Base-by-base conservation (phyloP, 257 asterid genomes). In the Solanum bukasovii region DNA sequence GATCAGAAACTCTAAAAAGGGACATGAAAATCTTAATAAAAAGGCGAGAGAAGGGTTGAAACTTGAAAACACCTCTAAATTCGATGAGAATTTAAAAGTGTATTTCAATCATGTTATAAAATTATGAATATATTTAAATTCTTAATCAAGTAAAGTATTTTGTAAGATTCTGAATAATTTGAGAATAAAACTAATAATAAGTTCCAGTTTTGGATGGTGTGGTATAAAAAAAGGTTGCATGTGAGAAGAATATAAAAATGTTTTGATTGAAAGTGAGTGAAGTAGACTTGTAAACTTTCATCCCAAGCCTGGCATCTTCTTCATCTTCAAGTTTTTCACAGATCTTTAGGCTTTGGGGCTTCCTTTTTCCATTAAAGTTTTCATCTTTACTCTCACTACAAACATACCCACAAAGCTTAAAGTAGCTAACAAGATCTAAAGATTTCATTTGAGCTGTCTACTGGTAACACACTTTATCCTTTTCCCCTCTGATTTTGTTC, bases 311-410 rank as follows among this genome's bases (percentile, higher is more conserved):
- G 23, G 85, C 85, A 46, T 81, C 85, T 25, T 42, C 16, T 86
- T 79, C 40, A 67, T 72, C 11, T 75, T 68, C 83, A 42, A 56
- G n/a, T 59, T 52, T 59, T 59, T 86, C 71, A 33, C 78, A 27
- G 84, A 78, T 86, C 88, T 33, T n/a, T 23, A 77, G 83, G 18
- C 27, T 72, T 74, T 78, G 31, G 6, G 18, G 14, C 52, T 31
- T 6, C 59, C 46, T 63, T 81, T 79, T 67, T n/a, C 38, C 85
- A 46, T 81, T 81, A 29, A 81, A 29, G 85, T 81, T 81, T 81
- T 44, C 82, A 52, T 27, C 88, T 83, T 89, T 42, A 73, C 87
- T 88, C 82, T 85, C 83, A 61, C 61, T 74, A 23, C 89, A 87
- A 68, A 87, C 87, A 84, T 46, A 46, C 85, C 85, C 25, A 79